Evolutionary conservation across 495 filamentous ascomycete species (phyloP).

Genomic region (Oleoguttula mirabilis): DNA sequence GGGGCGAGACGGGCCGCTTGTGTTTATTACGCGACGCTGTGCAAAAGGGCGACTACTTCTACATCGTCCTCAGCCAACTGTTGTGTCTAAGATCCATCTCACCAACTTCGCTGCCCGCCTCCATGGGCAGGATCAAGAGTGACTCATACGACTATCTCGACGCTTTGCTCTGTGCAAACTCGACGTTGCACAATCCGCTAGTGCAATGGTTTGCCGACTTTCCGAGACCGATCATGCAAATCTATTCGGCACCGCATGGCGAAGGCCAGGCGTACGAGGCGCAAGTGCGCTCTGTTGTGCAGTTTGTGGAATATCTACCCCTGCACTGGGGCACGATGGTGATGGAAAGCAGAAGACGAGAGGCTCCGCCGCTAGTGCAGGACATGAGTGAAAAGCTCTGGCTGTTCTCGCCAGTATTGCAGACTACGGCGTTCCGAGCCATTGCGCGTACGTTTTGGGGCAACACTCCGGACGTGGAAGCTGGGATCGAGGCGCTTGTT

Average conservation of each 20-base stretch:
- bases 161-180: slow-evolving; percentile 11
- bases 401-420: slow-evolving; percentile 9
- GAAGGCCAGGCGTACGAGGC: slow-evolving; percentile 1
- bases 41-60: slow-evolving; percentile 12
- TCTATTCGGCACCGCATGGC: background rate
- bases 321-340: slow-evolving; percentile 1
- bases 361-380: slow-evolving; percentile 12
- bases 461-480: background rate
- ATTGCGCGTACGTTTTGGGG: slow-evolving; percentile 4
- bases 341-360: slow-evolving; percentile 3
- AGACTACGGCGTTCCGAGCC: slow-evolving; percentile 9
- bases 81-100: slow-evolving; percentile 2
- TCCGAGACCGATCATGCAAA: slow-evolving; percentile 7
- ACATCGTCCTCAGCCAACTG: slow-evolving; percentile 20
- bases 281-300: slow-evolving; percentile 1
- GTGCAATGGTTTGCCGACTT: slow-evolving; percentile 6
- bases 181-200: background rate
- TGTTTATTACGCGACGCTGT: slow-evolving; percentile 15
- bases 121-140: background rate
- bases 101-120: background rate
- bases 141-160: slow-evolving; percentile 4
- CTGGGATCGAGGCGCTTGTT: slow-evolving; percentile 3
- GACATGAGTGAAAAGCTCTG: slow-evolving; percentile 6
- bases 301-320: slow-evolving; percentile 9
- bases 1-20: slow-evolving; percentile 11